Conservation (phyloP, 2,329 filamentous ascomycete genomes). For the Ascochyta rabiei region DNA sequence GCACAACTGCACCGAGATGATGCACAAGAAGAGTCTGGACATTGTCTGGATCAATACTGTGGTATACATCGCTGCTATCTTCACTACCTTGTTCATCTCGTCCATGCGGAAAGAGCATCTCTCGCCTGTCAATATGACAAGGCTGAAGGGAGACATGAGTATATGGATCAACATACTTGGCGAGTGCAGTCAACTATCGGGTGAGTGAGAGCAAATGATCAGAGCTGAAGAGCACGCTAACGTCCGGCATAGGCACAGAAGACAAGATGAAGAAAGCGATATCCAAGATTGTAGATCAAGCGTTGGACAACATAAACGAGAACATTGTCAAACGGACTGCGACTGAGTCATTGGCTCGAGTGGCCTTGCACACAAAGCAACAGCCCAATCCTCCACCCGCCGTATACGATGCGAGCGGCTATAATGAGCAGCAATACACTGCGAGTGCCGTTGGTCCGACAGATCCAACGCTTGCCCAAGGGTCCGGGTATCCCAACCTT, state of each 20-base stretch:
- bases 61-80: constrained; percentile 74
- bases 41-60: constrained; percentile 79
- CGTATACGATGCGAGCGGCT: constrained; percentile 33
- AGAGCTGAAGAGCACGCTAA: not conserved
- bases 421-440: constrained; percentile 32
- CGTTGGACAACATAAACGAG: constrained; percentile 55
- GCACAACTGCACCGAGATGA: constrained; percentile 63
- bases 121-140: constrained; percentile 62
- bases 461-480: constrained; percentile 31
- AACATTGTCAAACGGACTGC: constrained; percentile 52
- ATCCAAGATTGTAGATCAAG: constrained; percentile 56
- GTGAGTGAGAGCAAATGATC: constrained; percentile 53
- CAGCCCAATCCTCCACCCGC: constrained; percentile 23
- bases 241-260: constrained; percentile 50
- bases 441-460: constrained; percentile 22
- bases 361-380: constrained; percentile 40
- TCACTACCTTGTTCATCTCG: constrained; percentile 72
- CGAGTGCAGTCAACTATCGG: constrained; percentile 69
- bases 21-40: constrained; percentile 71
- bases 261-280: constrained; percentile 56
- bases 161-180: constrained; percentile 71
- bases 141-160: constrained; percentile 71
- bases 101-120: constrained; percentile 70
- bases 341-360: constrained; percentile 51
- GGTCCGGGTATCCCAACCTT: constrained; percentile 29